Base-by-base conservation (phyloP, 2,329 filamentous ascomycete genomes). In the Cordyceps militaris region DNA sequence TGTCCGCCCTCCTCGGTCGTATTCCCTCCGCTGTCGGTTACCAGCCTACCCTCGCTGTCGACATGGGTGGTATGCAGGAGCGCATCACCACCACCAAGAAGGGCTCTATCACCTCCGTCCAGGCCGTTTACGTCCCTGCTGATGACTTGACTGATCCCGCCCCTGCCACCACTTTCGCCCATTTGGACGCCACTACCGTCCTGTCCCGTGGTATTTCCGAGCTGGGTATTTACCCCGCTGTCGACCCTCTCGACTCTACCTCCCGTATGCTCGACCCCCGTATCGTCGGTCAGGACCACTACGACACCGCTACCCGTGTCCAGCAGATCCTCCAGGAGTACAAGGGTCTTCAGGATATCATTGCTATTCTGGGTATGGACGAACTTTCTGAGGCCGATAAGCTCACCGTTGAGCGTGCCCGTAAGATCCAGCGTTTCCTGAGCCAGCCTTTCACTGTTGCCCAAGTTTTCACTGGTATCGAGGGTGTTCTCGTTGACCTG, bases 271-370 rank as follows among this genome's bases (percentile, higher is more conserved):
- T 99, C 73, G 94, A 97, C 82, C 91, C 94, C 79, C 92, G 94
- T 89, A 86, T 99, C 73, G 89, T 99, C 72, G 94, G 94, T 76
- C 83, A 97, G 73, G 94, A 99, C 63, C 94, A 99, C 85, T 99
- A 99, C 87, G 76, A 91, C 63, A 93, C 86, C 70, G 94, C 94
- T 76, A 89, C 89, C 76, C 87, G 87, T 70, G 94, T 99, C 73
- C 94, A 99, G 84, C 91, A 96, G 82, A 97, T 97, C 80, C 88
- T 99, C 75, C 94, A 99, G 82, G 94, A 97, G 85, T 99, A 99
- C 89, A 97, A 97, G 89, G 97, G 93, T 65, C 91, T 99, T 67
- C 94, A 99, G 83, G 94, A 99, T 83, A 99, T 99, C 87, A 97
- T 97, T 84, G 94, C 94, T 79, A 99, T 99, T 91, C 81, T 97